Evolutionary conservation across 2,329 filamentous ascomycete species (phyloP).

Genomic region (Diaporthe longicolla): DNA sequence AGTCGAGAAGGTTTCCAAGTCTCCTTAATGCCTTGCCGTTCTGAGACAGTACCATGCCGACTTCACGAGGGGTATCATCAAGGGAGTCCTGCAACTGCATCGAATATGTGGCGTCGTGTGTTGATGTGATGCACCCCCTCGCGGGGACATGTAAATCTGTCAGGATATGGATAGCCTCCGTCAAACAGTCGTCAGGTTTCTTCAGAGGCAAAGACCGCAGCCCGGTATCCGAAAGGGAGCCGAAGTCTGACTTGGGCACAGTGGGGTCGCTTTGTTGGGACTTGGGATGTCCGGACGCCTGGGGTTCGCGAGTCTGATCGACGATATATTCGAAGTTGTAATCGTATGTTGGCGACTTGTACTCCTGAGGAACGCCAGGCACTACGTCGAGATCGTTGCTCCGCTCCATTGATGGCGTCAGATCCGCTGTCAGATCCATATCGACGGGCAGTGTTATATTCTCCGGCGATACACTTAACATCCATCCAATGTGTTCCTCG

Average conservation of each 20-base stretch:
- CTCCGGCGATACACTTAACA: not conserved
- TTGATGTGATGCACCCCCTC: constrained; percentile 7
- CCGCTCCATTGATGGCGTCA: constrained; percentile 3
- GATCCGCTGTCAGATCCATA: not conserved
- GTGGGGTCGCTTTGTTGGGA: not conserved
- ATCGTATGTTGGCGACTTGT: constrained; percentile 10
- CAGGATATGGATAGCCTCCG: constrained; percentile 6
- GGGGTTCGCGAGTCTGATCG: not conserved
- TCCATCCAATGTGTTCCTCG: constrained; percentile 4
- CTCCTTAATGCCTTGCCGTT: constrained; percentile 1
- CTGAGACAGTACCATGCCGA: constrained; percentile 11
- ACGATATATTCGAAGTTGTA: constrained; percentile 9
- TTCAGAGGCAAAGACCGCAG: not conserved
- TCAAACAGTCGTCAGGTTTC: constrained; percentile 9
- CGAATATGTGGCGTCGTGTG: constrained; percentile 10
- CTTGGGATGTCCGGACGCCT: not conserved
- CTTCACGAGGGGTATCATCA: constrained; percentile 8
- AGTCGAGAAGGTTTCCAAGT: constrained; percentile 16
- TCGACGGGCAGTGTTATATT: constrained; percentile 2
- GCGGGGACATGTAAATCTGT: constrained; percentile 2
- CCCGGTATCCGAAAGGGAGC: not conserved
- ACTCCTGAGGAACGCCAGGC: not conserved
- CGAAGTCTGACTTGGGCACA: not conserved
- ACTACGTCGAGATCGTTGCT: constrained; percentile 7
- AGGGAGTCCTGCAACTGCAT: constrained; percentile 6